phyloP scores from a whole-genome alignment of 2,329 filamentous ascomycete genomes.

The Trichophyton simii region DNA sequence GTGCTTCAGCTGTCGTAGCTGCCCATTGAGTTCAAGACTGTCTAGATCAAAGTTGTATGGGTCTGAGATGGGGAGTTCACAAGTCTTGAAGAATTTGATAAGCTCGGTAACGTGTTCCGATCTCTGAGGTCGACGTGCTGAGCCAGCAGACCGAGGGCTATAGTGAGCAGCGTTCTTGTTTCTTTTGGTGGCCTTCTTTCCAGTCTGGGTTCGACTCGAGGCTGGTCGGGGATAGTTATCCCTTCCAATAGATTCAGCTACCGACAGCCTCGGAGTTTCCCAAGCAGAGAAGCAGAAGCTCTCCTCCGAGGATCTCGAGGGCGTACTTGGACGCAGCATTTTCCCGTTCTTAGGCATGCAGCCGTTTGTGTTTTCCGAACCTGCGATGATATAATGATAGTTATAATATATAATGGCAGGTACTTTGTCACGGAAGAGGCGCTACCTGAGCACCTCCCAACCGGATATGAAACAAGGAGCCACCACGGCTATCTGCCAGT shows the following conservation, averaged over 20 bases:
- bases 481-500: not conserved
- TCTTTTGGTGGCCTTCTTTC: not conserved
- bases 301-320: slow-evolving; percentile 5
- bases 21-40: not conserved
- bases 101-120: slow-evolving; percentile 26
- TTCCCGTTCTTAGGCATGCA: not conserved
- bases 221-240: not conserved
- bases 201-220: not conserved
- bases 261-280: slow-evolving; percentile 6
- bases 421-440: not conserved
- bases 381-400: not conserved
- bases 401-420: not conserved
- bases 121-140: slow-evolving; percentile 19
- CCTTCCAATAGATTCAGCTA: not conserved
- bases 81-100: slow-evolving; percentile 26
- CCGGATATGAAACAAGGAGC: not conserved
- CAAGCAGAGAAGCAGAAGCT: slow-evolving; percentile 5
- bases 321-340: not conserved
- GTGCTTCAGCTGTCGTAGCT: not conserved
- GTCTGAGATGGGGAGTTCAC: slow-evolving; percentile 15
- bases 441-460: not conserved
- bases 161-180: slow-evolving; percentile 4
- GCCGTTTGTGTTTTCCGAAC: not conserved
- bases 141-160: slow-evolving; percentile 22
- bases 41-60: slow-evolving; percentile 2